Evolutionary conservation across 139 green algal species (phyloP).

Genomic region (Coccomyxa sp.): DNA sequence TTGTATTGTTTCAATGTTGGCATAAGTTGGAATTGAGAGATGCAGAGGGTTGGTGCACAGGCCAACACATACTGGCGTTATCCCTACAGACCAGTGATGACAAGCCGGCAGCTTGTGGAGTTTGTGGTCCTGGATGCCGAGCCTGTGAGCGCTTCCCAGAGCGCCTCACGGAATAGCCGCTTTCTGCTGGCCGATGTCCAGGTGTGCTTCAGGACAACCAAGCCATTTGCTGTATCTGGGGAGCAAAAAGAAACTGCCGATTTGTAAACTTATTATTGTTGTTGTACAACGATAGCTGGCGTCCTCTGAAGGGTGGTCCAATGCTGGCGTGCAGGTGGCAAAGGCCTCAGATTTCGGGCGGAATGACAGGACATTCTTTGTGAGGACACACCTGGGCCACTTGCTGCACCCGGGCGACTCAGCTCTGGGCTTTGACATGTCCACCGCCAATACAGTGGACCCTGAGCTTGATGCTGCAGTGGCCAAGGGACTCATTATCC

Average conservation of each 20-base stretch:
- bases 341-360: constrained; percentile 79
- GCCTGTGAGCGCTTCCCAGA: constrained; percentile 7
- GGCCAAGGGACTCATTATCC: constrained; percentile 54
- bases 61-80: constrained; percentile 66
- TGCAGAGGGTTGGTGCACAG: background rate
- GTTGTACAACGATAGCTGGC: too few species aligned
- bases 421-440: constrained; percentile 86
- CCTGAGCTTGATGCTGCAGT: constrained; percentile 71
- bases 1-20: too few species aligned
- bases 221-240: too few species aligned
- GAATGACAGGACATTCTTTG: constrained; percentile 80
- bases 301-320: background rate
- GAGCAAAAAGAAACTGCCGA: too few species aligned
- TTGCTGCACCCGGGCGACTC: constrained; percentile 82
- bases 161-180: background rate
- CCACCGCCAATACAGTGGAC: constrained; percentile 67
- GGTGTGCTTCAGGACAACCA: constrained; percentile 16
- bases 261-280: too few species aligned
- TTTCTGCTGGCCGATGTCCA: constrained; percentile 48
- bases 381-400: constrained; percentile 81
- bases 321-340: constrained; percentile 53
- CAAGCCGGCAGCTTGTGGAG: constrained; percentile 65
- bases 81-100: constrained; percentile 62
- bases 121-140: constrained; percentile 94
- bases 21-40: too few species aligned